phyloP scores from a whole-genome alignment of 1,284 basidiomycete species.

The Ustilago tritici region DNA sequence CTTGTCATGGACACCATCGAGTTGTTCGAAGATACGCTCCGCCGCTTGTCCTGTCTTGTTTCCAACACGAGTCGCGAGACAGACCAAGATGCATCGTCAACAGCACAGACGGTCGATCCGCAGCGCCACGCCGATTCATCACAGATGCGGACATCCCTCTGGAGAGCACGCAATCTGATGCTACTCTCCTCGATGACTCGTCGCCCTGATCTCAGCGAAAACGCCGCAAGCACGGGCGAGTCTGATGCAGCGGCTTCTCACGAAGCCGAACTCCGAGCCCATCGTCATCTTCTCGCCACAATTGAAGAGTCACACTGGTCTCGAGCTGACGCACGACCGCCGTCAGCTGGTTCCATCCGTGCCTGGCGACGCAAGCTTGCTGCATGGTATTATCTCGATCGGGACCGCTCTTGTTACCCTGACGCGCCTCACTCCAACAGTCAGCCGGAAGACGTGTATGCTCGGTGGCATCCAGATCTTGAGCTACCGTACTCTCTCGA shows the following conservation, averaged over 20 bases:
- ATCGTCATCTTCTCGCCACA: constrained; percentile 32
- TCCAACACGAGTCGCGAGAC: constrained; percentile 13
- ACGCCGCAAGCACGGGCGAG: neutral
- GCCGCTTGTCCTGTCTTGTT: constrained; percentile 32
- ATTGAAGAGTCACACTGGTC: constrained; percentile 42
- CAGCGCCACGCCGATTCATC: constrained; percentile 25
- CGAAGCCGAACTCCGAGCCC: constrained; percentile 24
- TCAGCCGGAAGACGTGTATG: constrained; percentile 20
- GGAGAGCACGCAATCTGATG: constrained; percentile 39
- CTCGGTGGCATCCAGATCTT: constrained; percentile 37
- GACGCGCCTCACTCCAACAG: constrained; percentile 6
- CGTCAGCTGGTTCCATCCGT: constrained; percentile 22
- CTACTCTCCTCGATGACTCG: constrained; percentile 32
- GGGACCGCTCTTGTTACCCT: constrained; percentile 22
- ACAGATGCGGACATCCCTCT: constrained; percentile 32
- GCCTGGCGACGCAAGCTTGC: constrained; percentile 44
- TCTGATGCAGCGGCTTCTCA: neutral
- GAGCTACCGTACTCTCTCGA: constrained; percentile 39
- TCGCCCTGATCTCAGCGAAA: constrained; percentile 8
- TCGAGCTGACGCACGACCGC: constrained; percentile 8
- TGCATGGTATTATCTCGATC: constrained; percentile 42
- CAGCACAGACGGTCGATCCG: neutral
- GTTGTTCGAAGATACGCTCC: constrained; percentile 41
- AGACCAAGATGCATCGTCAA: neutral
- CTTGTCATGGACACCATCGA: constrained; percentile 46